Evolutionary conservation across 176 grass and related monocot species (phyloP).

Genomic region (Puccinellia tenuiflora): DNA sequence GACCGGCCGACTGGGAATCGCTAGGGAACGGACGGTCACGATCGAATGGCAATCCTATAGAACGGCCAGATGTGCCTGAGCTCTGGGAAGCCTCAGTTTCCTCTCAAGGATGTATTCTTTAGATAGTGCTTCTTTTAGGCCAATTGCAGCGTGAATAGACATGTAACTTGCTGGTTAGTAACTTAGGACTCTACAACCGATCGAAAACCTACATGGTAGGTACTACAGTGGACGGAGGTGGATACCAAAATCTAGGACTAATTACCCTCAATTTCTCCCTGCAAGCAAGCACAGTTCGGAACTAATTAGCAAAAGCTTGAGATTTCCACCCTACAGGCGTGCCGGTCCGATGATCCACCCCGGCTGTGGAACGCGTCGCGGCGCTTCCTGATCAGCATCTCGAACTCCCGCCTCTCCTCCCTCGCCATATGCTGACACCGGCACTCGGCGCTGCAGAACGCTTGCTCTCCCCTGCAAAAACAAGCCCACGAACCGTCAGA

Average conservation of each 20-base stretch:
- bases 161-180: background rate
- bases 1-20: too few species aligned
- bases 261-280: background rate
- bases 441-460: slow-evolving; percentile 59
- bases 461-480: slow-evolving; percentile 55
- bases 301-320: background rate
- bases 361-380: slow-evolving; percentile 37
- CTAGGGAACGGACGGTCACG: too few species aligned
- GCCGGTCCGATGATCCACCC: background rate
- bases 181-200: background rate
- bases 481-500: background rate
- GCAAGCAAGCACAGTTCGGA: background rate
- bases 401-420: slow-evolving; percentile 56
- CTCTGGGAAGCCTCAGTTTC: too few species aligned
- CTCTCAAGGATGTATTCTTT: too few species aligned
- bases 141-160: too few species aligned
- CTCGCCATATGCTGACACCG: slow-evolving; percentile 41
- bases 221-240: background rate
- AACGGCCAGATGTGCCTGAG: too few species aligned
- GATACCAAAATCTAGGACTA: background rate
- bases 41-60: too few species aligned
- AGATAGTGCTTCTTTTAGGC: too few species aligned
- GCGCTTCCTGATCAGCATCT: slow-evolving; percentile 25
- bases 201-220: background rate
- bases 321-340: slow-evolving; percentile 19